phyloP scores from a whole-genome alignment of 352 stramenopile genomes.

The Phytophthora uliginosa region DNA sequence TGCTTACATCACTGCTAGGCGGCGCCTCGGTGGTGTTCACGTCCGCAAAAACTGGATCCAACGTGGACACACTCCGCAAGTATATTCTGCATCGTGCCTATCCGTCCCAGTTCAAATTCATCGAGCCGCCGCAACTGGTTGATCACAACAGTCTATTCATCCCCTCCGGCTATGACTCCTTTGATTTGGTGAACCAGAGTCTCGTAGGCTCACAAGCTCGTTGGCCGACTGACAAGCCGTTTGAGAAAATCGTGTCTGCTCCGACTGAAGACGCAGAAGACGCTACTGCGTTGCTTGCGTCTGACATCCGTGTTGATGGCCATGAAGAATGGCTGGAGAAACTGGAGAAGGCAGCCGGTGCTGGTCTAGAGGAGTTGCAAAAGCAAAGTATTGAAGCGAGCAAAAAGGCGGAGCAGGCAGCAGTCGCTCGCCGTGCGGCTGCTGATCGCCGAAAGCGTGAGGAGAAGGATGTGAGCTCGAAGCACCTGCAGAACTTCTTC shows the following conservation, averaged over 20 bases:
- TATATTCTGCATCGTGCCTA: slow-evolving; percentile 84
- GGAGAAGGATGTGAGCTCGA: slow-evolving; percentile 88
- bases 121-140: slow-evolving; percentile 74
- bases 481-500: slow-evolving; percentile 90
- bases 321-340: slow-evolving; percentile 88
- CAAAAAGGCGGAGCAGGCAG: slow-evolving; percentile 80
- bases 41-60: slow-evolving; percentile 80
- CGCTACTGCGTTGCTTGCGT: slow-evolving; percentile 33
- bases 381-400: slow-evolving; percentile 89
- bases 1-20: slow-evolving; percentile 41
- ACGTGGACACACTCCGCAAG: slow-evolving; percentile 77
- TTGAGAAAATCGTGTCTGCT: slow-evolving; percentile 82
- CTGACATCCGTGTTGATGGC: slow-evolving; percentile 70
- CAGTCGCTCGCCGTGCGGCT: slow-evolving; percentile 69
- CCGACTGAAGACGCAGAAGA: slow-evolving; percentile 57
- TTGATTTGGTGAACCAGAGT: slow-evolving; percentile 79
- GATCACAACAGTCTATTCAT: slow-evolving; percentile 80
- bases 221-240: slow-evolving; percentile 82
- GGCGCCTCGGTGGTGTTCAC: slow-evolving; percentile 85
- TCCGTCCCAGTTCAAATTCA: slow-evolving; percentile 79
- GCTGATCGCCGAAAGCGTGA: slow-evolving; percentile 82
- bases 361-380: slow-evolving; percentile 82
- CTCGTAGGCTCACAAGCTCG: slow-evolving; percentile 79
- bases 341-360: slow-evolving; percentile 81
- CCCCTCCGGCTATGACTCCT: slow-evolving; percentile 83